Base-by-base conservation (phyloP, 345 rosid genomes). In the Trapa incisa region DNA sequence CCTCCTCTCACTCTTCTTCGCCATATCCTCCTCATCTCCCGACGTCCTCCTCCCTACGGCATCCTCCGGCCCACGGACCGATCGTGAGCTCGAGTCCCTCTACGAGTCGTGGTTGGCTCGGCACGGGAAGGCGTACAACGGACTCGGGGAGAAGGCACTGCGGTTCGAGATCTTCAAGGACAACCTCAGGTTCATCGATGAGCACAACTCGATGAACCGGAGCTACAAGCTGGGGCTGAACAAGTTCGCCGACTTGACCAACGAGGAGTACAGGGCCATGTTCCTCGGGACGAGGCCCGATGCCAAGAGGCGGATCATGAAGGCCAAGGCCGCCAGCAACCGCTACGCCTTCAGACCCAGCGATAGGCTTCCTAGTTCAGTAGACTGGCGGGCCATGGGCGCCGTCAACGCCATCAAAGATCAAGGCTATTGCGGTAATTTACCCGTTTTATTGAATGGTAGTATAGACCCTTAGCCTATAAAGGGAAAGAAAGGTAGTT, bases 351-450 rank as follows among this genome's bases (percentile, higher is more conserved):
- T 41, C 52, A 41, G 47, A 29, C 56, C 33, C 39, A 84, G 75
- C 3, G 87, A 82, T 13, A 53, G 56, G 53, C 72, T 88, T 61
- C 96, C 94, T 71, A 87, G 80, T 15, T 72, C 81, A 5, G 78
- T 93, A 42, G 98, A 93, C 72, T 93, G 97, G 98, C 87, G 97
- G 74, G 39, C 67, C 68, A 65, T 45, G 22, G 98, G 97, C 12
- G 96, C 96, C 9, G 98, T 93, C 37, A 80, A 45, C 66, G 76
- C 76, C 3, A 76, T 93, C 75, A 93, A 93, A 79, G 90, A 93
- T 62, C 96, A 93, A 77, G 94, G 97, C 37, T 36, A 70, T 65
- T 87, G 98, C 61, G 98, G 98, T 90, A 71, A 71, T 50, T 43
- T 56, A 35, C 58, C 47, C 36, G 7, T 22, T 14, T 47, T 37